Base-by-base conservation (phyloP, 345 rosid genomes). In the Eucalyptus erythrocorys region DNA sequence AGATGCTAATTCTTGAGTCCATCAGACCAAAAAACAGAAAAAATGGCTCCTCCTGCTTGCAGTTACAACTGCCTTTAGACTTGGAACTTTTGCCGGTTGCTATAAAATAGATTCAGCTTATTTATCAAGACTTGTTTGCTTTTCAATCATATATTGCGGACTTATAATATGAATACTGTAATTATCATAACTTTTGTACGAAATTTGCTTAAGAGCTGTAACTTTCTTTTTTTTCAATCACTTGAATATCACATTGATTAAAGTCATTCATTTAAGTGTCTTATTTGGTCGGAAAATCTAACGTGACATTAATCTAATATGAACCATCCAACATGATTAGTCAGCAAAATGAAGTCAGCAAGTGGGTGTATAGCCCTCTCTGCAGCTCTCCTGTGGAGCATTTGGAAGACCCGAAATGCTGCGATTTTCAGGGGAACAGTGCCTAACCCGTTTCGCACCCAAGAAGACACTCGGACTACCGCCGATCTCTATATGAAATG, bases 91-190 rank as follows among this genome's bases (percentile, higher is more conserved):
- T 50, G 55, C 22, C 55, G 55, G 55, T 6, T 50, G 17, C 55
- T 50, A 50, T 17, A 6, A 50, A 50, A 50, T 50, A 50, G 55
- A 50, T 50, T 50, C 1, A 0, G 55, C 55, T 50, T 50, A 50
- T 50, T 50, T 50, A 50, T 50, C 5, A 1, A 51, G 4, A 51
- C 26, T 21, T 8, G 26, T 51, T 51, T 51, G 26, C 57, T 21
- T 51, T 21, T 21, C 26, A 51, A 51, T n/a, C 76, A 64, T 14
- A 13, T 32, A 16, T 64, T 64, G 37, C 21, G 3, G 17, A 64
- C 37, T 13, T n/a, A 32, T 13, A n/a, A 64, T 0, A 4, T 30
- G 10, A 64, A 64, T 24, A 19, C 2, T 0, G 0, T 3, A 13
- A 6, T 0, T 61, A 8, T 61, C 3, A 15, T 32, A 66, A 66